phyloP scores from a whole-genome alignment of 2,329 filamentous ascomycete species.

The Botrytis byssoidea region DNA sequence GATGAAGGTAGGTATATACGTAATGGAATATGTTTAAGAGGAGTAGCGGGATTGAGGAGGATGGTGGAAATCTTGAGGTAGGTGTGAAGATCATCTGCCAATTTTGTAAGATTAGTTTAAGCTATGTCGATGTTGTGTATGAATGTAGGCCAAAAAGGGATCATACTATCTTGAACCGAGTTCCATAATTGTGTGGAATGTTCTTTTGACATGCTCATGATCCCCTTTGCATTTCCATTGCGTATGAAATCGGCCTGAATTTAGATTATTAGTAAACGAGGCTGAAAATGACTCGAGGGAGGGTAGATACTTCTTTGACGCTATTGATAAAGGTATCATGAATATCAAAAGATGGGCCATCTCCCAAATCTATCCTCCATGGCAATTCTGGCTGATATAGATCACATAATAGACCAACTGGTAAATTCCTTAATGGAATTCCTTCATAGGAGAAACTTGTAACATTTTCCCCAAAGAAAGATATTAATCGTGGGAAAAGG shows the following conservation, averaged over 20 bases:
- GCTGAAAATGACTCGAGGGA: constrained; percentile 1
- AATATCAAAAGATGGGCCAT: constrained; percentile 52
- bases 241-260: constrained; percentile 58
- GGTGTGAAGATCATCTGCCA: constrained; percentile 65
- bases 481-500: constrained; percentile 59
- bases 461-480: constrained; percentile 56
- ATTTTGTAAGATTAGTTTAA: constrained; percentile 11
- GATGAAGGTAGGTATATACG: constrained; percentile 78
- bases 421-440: constrained; percentile 69
- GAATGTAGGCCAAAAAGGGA: not conserved
- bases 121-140: not conserved
- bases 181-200: constrained; percentile 67
- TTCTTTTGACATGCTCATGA: constrained; percentile 69
- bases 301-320: constrained; percentile 57
- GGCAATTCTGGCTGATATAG: constrained; percentile 56
- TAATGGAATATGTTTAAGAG: constrained; percentile 80
- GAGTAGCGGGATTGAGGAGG: constrained; percentile 71
- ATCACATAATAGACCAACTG: constrained; percentile 67
- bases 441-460: constrained; percentile 61
- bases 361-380: constrained; percentile 60
- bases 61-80: constrained; percentile 75
- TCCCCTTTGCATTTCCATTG: constrained; percentile 67
- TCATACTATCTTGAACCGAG: constrained; percentile 58
- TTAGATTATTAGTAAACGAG: not conserved
- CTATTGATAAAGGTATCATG: constrained; percentile 67